Base-by-base conservation (phyloP, 2,329 filamentous ascomycete genomes). In the Penicillium sp. region DNA sequence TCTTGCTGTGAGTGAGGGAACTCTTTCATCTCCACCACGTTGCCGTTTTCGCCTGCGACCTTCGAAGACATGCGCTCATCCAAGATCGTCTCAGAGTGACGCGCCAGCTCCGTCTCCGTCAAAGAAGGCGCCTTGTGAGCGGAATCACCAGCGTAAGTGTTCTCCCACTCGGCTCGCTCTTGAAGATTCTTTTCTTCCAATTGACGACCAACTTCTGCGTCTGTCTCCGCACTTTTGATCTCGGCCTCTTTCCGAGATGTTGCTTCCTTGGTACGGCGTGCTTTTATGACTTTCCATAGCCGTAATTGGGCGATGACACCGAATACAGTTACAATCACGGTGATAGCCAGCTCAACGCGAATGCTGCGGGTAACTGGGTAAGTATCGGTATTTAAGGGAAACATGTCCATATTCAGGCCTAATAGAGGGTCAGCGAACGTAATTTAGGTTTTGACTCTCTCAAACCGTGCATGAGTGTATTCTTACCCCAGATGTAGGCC, bases 331-430 rank as follows among this genome's bases (percentile, higher is more conserved):
- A 95, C 73, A 27, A 96, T 78, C 45, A 95, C 71, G 25, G 86
- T 86, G 1, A 81, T 80, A 0, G 88, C 90, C 28, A 89, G 80
- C 65, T 97, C 91, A 11, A 93, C 90, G 35, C 83, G 82, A 47
- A 96, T 93, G 2, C 88, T 88, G 58, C 84, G 86, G 0, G 89
- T 96, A 9, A 95, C 73, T 0, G 91, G 91, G 64, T 95, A 97
- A 0, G 86, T 89, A 41, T 77, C 75, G 1, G 86, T 85, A 34
- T 81, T 79, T 2, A 89, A 71, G 0, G 90, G 90, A 60, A 97
- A 97, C 0, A 90, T 73, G 43, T 86, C 77, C 37, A 82, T 74
- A 66, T 96, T 96, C 35, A 97, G 70, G 39, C 73, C 79, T 82
- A 52, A 28, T 37, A 18, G 6, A 11, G 37, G 33, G 51, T 62